phyloP scores from a whole-genome alignment of 2,329 filamentous ascomycete genomes.

The Madurella mycetomatis region DNA sequence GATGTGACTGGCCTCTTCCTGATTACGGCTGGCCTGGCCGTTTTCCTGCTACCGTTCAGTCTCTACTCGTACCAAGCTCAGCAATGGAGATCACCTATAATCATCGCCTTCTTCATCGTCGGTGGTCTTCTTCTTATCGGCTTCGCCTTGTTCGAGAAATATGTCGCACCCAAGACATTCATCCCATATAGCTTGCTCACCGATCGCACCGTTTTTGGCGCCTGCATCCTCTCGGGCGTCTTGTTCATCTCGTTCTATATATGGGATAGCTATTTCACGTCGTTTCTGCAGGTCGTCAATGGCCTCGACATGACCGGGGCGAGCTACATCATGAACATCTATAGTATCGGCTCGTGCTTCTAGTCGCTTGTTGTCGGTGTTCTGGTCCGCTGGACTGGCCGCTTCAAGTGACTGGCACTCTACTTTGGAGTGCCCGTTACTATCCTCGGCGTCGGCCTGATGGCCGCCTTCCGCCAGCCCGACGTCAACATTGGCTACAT shows the following conservation, averaged over 20 bases:
- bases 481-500: slow-evolving; percentile 48
- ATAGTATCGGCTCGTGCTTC: slow-evolving; percentile 36
- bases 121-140: slow-evolving; percentile 34
- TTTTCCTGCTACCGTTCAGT: slow-evolving; percentile 67
- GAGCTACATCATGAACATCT: slow-evolving; percentile 38
- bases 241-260: slow-evolving; percentile 34
- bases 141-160: slow-evolving; percentile 39
- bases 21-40: slow-evolving; percentile 54
- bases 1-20: slow-evolving; percentile 60
- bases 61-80: slow-evolving; percentile 43
- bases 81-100: slow-evolving; percentile 39
- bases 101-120: slow-evolving; percentile 40
- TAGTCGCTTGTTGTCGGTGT: slow-evolving; percentile 30
- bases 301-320: slow-evolving; percentile 33
- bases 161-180: slow-evolving; percentile 37
- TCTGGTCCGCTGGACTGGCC: slow-evolving; percentile 29
- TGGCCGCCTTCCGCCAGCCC: slow-evolving; percentile 56
- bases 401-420: slow-evolving; percentile 39
- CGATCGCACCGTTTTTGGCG: slow-evolving; percentile 37
- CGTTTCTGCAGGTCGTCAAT: slow-evolving; percentile 38
- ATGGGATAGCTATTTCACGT: slow-evolving; percentile 39
- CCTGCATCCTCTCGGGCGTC: slow-evolving; percentile 35
- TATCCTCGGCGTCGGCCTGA: slow-evolving; percentile 52
- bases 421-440: slow-evolving; percentile 51
- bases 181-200: slow-evolving; percentile 34